These are phyloP conservation scores for Cicer chorassanicum DNA, from an alignment of 306 rosid genomes.

Conservation along the genomic window DNA sequence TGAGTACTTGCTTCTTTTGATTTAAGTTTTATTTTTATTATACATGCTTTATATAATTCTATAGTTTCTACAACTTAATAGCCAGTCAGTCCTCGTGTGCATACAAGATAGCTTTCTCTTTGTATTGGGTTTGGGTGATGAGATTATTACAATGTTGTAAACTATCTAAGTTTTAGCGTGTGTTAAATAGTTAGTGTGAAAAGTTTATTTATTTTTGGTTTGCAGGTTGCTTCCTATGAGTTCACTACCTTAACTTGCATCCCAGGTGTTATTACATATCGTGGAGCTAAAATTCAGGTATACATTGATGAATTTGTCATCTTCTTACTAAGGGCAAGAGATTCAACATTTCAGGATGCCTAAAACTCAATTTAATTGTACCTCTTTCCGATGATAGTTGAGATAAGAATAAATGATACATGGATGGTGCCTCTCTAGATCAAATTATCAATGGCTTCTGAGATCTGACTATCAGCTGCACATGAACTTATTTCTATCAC, in stretches of 20 bases:
- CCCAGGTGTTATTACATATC: slow-evolving; percentile 89
- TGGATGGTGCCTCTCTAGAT: slow-evolving; percentile 1
- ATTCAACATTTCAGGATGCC: slow-evolving; percentile 8
- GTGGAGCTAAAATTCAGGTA: slow-evolving; percentile 99
- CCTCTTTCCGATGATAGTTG: slow-evolving; percentile 1
- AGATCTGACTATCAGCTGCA: slow-evolving; percentile 10
- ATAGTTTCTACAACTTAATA: no score
- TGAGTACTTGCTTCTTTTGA: not conserved
- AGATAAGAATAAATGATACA: slow-evolving; percentile 31
- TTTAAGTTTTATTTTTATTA: not conserved
- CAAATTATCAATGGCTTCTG: not conserved
- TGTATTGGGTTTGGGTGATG: slow-evolving; percentile 22
- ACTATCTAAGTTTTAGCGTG: slow-evolving; percentile 30
- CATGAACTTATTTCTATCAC: not conserved
- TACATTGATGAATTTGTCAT: slow-evolving; percentile 12
- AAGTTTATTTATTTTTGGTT: slow-evolving; percentile 39
- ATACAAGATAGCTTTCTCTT: not conserved
- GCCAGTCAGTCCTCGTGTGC: not conserved
- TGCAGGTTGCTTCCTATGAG: slow-evolving; percentile 97
- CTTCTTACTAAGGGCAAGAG: slow-evolving; percentile 2
- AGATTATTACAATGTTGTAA: slow-evolving; percentile 14
- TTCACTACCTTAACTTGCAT: slow-evolving; percentile 97
- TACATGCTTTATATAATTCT: not conserved
- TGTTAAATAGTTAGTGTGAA: slow-evolving; percentile 41
- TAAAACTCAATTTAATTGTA: slow-evolving; percentile 2